Conservation (phyloP, 176 grass and related monocot species). For the Otatea glauca region DNA sequence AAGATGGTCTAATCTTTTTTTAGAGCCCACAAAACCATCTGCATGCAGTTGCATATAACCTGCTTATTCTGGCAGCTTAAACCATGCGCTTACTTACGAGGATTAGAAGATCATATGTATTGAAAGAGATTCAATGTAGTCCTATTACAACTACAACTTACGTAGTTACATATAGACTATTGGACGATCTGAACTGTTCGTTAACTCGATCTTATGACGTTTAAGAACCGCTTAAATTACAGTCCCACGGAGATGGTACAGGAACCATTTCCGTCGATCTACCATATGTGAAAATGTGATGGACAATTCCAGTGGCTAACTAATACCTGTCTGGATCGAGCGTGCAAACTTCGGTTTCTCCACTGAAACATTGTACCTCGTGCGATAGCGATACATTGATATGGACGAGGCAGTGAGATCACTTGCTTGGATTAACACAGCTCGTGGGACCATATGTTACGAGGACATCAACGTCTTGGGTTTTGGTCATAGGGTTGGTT, state of each 20-base stretch:
- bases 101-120: neutral
- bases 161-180: too few relatives aligned
- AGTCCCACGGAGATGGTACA: too few relatives aligned
- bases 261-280: neutral
- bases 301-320: neutral
- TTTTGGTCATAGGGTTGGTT: neutral
- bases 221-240: too few relatives aligned
- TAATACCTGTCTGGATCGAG: constrained; percentile 26
- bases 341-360: constrained; percentile 46
- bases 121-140: too few relatives aligned
- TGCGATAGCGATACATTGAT: constrained; percentile 4
- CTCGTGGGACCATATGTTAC: constrained; percentile 4
- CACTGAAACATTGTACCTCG: constrained; percentile 46
- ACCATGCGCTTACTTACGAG: neutral
- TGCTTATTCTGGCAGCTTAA: neutral
- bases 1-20: neutral
- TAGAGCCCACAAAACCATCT: neutral
- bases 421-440: neutral
- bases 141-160: too few relatives aligned
- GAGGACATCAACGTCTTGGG: neutral
- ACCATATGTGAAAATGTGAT: neutral
- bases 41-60: neutral
- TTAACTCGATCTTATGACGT: too few relatives aligned
- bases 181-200: too few relatives aligned
- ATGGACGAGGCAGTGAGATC: neutral